Evolutionary conservation across 768 basidiomycete species (phyloP), one percentile per base, ranked within the genome.

Genomic region (Tricholoma saponaceum): DNA sequence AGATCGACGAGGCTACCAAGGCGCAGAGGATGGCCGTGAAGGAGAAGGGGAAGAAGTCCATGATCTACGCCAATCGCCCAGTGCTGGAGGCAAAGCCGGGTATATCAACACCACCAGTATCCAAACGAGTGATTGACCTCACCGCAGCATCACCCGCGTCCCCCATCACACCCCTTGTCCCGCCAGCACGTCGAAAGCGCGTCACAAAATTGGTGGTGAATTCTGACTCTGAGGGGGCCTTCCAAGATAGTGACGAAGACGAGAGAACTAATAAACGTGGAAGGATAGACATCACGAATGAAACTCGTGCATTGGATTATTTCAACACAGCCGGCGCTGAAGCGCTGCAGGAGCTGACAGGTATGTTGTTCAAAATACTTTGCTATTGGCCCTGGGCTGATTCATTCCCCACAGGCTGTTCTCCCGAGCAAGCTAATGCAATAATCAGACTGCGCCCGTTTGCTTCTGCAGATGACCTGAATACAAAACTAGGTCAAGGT

Each of bases 361-460:
- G 90, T 89, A 66, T 49, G 81, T 69, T 25, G 22, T 39, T 35
- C 25, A 33, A 39, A 37, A 26, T 37, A 5, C 57, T 5, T 33
- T 20, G 18, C 20, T 56, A 22, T 54, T 5, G 44, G 30, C 25
- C 41, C 46, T 9, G 51, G 52, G 46, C 56, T 63, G 41, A 59
- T 46, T 25, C 20, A 5, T 23, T 50, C 44, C 39, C 2, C 43
- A 46, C 25, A 92, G 90, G 90, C 16, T 97, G 95, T 66, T 86
- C 83, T 16, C 72, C 74, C 7, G 89, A 89, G 47, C 95, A 97
- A 68, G 96, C 95, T 0, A 73, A 83, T 25, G 79, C 81, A 46
- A 90, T 98, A 62, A 81, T 92, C 55, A 79, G 79, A 16, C 74
- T 92, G 12, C 85, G 96, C 49, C 94, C 94, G 0, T 99, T 92